Conservation (phyloP, 2,329 filamentous ascomycete species). For the Plenodomus biglobosus region DNA sequence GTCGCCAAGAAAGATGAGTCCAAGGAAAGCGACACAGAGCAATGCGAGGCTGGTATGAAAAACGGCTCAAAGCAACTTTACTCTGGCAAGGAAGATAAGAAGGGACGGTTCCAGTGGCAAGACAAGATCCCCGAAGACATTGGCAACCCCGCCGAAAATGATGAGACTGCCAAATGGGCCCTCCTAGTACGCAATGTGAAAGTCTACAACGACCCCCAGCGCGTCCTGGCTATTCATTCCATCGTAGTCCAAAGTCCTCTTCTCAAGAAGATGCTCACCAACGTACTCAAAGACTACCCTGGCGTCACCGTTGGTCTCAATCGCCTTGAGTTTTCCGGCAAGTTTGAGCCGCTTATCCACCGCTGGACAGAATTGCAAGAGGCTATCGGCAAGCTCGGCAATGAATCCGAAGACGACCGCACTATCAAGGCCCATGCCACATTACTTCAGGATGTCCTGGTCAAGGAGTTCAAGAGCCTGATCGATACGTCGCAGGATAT, state of each 20-base stretch:
- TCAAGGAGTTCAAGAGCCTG: constrained; percentile 46
- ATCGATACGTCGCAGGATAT: constrained; percentile 47
- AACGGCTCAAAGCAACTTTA: constrained; percentile 53
- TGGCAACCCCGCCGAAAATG: constrained; percentile 56
- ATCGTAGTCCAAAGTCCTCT: constrained; percentile 67
- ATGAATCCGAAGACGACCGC: constrained; percentile 31
- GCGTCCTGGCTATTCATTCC: constrained; percentile 63
- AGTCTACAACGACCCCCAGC: constrained; percentile 55
- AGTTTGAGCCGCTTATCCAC: constrained; percentile 67
- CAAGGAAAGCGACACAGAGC: constrained; percentile 12
- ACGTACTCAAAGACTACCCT: constrained; percentile 61
- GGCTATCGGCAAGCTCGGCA: constrained; percentile 27
- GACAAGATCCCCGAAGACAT: constrained; percentile 39
- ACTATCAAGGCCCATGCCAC: constrained; percentile 44
- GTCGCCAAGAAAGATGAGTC: constrained; percentile 5
- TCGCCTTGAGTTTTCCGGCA: constrained; percentile 62
- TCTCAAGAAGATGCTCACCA: constrained; percentile 59
- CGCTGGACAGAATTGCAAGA: constrained; percentile 56
- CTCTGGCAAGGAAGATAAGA: constrained; percentile 48
- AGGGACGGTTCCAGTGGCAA: constrained; percentile 39
- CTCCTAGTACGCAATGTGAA: constrained; percentile 47
- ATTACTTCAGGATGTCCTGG: constrained; percentile 43
- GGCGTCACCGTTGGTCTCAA: constrained; percentile 64
- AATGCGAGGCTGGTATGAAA: constrained; percentile 42
- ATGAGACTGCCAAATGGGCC: constrained; percentile 63